Evolutionary conservation across 2,329 filamentous ascomycete genomes (phyloP).

Genomic region (Monosporascus sp.): DNA sequence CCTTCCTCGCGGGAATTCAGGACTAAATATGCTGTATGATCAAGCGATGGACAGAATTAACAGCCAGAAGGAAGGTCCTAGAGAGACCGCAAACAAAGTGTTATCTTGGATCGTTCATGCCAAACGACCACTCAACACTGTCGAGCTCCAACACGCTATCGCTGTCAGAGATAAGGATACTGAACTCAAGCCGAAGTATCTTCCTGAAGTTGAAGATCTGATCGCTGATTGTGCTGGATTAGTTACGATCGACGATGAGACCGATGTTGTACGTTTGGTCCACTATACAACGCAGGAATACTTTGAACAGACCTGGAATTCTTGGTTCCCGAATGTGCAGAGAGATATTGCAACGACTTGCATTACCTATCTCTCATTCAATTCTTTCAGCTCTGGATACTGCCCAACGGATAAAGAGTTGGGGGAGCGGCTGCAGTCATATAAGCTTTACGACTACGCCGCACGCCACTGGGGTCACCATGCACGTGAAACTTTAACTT

Average conservation of each 20-base stretch:
- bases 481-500: not conserved
- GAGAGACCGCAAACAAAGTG: conserved; percentile 30
- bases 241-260: conserved; percentile 33
- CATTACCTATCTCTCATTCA: conserved; percentile 31
- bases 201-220: conserved; percentile 25
- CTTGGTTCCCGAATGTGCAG: conserved; percentile 27
- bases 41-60: conserved; percentile 36
- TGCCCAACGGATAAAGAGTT: not conserved
- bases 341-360: conserved; percentile 25
- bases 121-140: conserved; percentile 23
- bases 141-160: conserved; percentile 36
- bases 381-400: not conserved
- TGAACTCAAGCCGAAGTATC: conserved; percentile 27
- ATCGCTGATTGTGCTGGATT: conserved; percentile 33
- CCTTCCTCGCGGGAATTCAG: conserved; percentile 23
- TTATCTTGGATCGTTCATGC: conserved; percentile 36
- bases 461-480: conserved; percentile 7
- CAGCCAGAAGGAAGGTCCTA: conserved; percentile 24
- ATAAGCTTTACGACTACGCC: conserved; percentile 7
- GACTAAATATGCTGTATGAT: conserved; percentile 33
- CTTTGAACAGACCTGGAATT: conserved; percentile 23
- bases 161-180: conserved; percentile 24
- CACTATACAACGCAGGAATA: conserved; percentile 42
- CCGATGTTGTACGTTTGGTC: conserved; percentile 32
- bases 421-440: not conserved